phyloP scores from a whole-genome alignment of 2,329 filamentous ascomycete genomes.

The Aureobasidium sp. region DNA sequence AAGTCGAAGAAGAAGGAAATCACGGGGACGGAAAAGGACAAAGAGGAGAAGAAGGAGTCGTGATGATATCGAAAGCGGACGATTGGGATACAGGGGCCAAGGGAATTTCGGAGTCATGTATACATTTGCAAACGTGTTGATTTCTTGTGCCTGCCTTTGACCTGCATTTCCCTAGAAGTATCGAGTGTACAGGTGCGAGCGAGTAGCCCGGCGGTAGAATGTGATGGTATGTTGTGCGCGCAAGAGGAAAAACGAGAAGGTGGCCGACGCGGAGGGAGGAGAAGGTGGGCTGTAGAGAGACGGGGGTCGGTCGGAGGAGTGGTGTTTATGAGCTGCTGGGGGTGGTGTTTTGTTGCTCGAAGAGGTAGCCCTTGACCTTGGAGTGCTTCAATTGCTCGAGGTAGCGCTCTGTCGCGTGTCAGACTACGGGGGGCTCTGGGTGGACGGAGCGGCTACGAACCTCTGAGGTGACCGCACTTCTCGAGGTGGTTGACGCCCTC shows the following conservation, averaged over 20 bases:
- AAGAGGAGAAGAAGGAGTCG: neutral
- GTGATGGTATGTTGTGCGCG: neutral
- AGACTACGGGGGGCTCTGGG: neutral
- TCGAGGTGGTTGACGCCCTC: constrained; percentile 84
- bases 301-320: neutral
- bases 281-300: neutral
- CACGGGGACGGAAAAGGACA: constrained; percentile 5
- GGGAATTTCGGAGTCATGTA: constrained; percentile 15
- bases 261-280: neutral
- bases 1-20: constrained; percentile 20
- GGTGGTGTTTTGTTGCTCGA: constrained; percentile 71
- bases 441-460: constrained; percentile 45
- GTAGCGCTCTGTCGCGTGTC: constrained; percentile 58
- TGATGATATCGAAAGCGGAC: constrained; percentile 9
- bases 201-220: neutral
- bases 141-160: constrained; percentile 11
- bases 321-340: constrained; percentile 41
- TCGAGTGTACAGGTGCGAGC: neutral
- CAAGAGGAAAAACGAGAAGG: neutral
- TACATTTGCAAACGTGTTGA: constrained; percentile 16
- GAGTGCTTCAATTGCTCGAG: constrained; percentile 68
- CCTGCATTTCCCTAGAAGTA: neutral
- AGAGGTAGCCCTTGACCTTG: constrained; percentile 72
- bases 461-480: constrained; percentile 76
- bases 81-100: neutral